A percentile compares a stretch with the other conserved stretches of the same genome.
phyloP scores from a whole-genome alignment of 2,329 filamentous ascomycete species.

The Aphanoascus verrucosus region DNA sequence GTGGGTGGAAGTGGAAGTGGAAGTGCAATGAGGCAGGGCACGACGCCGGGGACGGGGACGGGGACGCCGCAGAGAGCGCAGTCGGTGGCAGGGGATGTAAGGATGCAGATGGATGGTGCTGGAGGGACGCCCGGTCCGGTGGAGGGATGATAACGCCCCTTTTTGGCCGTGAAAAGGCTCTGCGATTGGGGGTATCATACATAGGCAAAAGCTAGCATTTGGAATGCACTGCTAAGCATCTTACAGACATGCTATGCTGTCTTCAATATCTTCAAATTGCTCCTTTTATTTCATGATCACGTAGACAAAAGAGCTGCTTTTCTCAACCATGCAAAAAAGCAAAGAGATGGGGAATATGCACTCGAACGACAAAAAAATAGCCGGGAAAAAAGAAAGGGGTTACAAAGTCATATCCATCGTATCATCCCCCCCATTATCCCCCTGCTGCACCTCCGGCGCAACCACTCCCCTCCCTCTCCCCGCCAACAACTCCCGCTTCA shows the following conservation, averaged over 20 bases:
- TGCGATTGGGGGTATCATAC: too few species aligned
- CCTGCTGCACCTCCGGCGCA: conserved; percentile 36
- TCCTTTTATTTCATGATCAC: too few species aligned
- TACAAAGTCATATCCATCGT: conserved; percentile 63
- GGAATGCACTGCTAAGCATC: too few species aligned
- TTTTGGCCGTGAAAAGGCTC: not conserved
- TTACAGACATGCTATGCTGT: too few species aligned
- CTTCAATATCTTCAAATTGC: too few species aligned
- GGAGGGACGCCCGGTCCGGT: not conserved
- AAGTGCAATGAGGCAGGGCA: not conserved
- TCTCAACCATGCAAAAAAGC: not conserved
- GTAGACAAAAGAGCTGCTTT: not conserved
- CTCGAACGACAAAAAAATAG: not conserved
- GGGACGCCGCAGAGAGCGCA: conserved; percentile 6
- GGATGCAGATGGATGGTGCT: conserved; percentile 9
- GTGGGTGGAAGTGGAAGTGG: not conserved
- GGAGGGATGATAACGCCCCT: not conserved
- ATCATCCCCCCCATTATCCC: conserved; percentile 62
- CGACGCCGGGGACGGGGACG: not conserved
- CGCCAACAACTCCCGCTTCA: conserved; percentile 75
- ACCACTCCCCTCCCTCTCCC: conserved; percentile 74
- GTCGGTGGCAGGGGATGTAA: conserved; percentile 2
- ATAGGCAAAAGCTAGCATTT: too few species aligned
- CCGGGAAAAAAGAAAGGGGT: conserved; percentile 20
- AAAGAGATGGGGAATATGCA: not conserved